Base-by-base conservation (phyloP, 1,284 basidiomycete genomes). In the Anthracocystis panici-leucophaei region DNA sequence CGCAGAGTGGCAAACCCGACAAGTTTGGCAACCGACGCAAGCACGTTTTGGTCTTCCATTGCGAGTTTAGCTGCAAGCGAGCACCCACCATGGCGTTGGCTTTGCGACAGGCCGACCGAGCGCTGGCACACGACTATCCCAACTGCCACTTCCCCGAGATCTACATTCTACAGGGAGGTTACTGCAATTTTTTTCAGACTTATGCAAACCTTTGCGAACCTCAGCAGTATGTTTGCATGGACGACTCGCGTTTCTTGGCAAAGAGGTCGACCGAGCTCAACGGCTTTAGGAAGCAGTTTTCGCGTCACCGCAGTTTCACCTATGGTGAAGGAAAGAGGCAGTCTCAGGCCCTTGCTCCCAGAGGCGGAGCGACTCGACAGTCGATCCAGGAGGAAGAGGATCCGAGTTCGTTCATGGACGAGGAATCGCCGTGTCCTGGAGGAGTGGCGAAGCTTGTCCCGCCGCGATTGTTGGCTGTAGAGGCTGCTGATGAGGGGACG, bases 11-110 rank as follows among this genome's bases (percentile, higher is more conserved):
- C 23, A 91, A 94, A 73, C 65, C 84, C 0, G 84, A 85, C 21
- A 82, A 83, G 18, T 78, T 86, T 2, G 84, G 87, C 87, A 60
- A 91, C 87, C 68, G 57, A 18, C 77, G 72, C 85, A 97, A 93
- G 88, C 93, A 89, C 5, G 88, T 99, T 20, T 87, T 99, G 52
- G 89, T 99, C 64, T 98, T 99, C 88, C 96, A 99, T 86, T 99
- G 96, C 88, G 96, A 99, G 87, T 98, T 97, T 84, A 95, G 93
- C 82, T 91, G 90, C 42, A 97, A 97, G 87, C 90, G 96, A 54
- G 97, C 95, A 2, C 96, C 96, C 1, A 95, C 95, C 11, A 94
- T 97, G 94, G 95, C 97, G 18, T 94, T 96, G 85, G 91, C 95
- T 81, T 88, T 98, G 27, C 92, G 97, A 64, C 92, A 93, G 42